phyloP scores from a whole-genome alignment of 441 rosid genomes.

The Populus hybrid region DNA sequence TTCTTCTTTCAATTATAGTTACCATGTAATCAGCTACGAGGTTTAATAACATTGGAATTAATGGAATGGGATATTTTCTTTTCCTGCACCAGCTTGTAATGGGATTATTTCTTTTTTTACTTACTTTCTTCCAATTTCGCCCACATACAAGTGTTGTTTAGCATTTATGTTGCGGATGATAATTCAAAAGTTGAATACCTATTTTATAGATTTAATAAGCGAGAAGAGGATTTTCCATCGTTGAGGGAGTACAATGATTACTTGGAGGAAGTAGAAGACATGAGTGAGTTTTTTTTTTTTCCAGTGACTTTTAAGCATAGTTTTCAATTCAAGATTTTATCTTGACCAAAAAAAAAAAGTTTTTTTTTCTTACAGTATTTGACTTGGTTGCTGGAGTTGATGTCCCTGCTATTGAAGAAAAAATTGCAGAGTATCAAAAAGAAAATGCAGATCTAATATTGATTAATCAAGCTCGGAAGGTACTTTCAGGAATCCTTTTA shows the following conservation, averaged over 20 bases:
- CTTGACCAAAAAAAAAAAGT: neutral
- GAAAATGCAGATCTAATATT: constrained; percentile 88
- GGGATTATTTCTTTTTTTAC: neutral
- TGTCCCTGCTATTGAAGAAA: constrained; percentile 69
- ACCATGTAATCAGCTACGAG: neutral
- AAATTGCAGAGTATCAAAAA: constrained; percentile 60
- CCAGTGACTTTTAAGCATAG: neutral
- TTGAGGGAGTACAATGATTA: constrained; percentile 83
- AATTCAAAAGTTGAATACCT: neutral
- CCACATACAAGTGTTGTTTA: neutral
- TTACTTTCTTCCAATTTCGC: neutral
- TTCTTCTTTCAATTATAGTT: neutral
- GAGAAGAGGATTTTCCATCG: constrained; percentile 81
- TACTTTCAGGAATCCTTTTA: constrained; percentile 13
- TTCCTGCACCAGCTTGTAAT: neutral
- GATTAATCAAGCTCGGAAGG: constrained; percentile 84
- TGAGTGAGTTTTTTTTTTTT: constrained; percentile 53
- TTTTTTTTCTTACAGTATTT: constrained; percentile 46
- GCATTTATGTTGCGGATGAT: neutral
- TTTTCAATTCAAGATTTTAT: neutral
- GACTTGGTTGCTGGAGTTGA: constrained; percentile 68
- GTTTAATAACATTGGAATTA: neutral
- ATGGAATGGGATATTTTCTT: neutral
- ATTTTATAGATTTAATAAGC: constrained; percentile 66
- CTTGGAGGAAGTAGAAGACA: constrained; percentile 94